Percentiles rank a stretch among this genome's conserved stretches.
Evolutionary conservation across 2,329 filamentous ascomycete species (phyloP).

Genomic region (Arthrinium puccinioides): DNA sequence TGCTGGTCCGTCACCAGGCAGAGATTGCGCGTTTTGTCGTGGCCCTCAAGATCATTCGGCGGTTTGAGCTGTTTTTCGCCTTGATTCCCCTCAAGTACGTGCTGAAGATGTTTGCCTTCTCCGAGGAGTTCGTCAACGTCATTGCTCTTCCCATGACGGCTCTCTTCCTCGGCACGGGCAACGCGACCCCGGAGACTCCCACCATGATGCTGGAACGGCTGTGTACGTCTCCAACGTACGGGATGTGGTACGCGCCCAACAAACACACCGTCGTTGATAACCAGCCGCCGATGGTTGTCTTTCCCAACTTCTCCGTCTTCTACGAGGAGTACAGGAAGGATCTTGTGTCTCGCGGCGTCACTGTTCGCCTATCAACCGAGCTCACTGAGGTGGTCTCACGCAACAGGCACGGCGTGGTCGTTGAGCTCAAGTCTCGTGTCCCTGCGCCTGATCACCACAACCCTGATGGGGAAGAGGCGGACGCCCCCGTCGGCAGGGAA

Average conservation of each 20-base stretch:
- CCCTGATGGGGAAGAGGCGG: slow-evolving; percentile 17
- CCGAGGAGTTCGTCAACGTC: slow-evolving; percentile 22
- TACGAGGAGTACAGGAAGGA: slow-evolving; percentile 45
- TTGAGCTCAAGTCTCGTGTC: slow-evolving; percentile 33
- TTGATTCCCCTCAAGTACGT: slow-evolving; percentile 33
- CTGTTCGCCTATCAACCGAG: slow-evolving; percentile 44
- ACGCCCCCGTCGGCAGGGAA: slow-evolving; percentile 40
- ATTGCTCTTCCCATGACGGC: slow-evolving; percentile 28
- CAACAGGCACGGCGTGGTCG: slow-evolving; percentile 40
- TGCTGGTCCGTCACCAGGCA: slow-evolving; percentile 40
- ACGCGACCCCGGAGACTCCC: slow-evolving; percentile 24
- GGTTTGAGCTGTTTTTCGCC: slow-evolving; percentile 46
- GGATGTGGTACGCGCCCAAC: slow-evolving; percentile 47
- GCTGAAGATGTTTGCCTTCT: slow-evolving; percentile 22
- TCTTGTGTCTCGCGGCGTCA: slow-evolving; percentile 40
- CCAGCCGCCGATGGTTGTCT: slow-evolving; percentile 50
- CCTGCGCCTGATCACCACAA: slow-evolving; percentile 22
- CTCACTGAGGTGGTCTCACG: slow-evolving; percentile 40
- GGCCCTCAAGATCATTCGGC: slow-evolving; percentile 43
- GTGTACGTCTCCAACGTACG: slow-evolving; percentile 40
- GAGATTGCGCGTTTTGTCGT: slow-evolving; percentile 40
- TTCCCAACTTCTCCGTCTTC: slow-evolving; percentile 48
- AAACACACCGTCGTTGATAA: slow-evolving; percentile 29
- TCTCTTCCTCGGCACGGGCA: slow-evolving; percentile 25
- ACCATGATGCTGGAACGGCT: slow-evolving; percentile 25